Conservation (phyloP, 2,329 filamentous ascomycete genomes). For the Bipolaris zeicola region DNA sequence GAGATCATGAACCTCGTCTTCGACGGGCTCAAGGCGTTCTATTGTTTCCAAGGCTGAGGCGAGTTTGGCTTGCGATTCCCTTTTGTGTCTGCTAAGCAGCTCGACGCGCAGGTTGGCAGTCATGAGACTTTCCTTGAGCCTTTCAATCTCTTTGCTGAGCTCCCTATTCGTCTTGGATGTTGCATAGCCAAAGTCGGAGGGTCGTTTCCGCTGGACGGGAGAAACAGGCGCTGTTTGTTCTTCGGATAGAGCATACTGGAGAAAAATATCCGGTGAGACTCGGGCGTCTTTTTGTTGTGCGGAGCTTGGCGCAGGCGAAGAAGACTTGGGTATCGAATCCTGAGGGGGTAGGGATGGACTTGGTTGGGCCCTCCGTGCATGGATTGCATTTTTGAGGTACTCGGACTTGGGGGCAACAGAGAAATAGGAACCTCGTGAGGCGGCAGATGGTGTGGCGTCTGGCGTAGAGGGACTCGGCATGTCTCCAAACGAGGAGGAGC, state of each 20-base stretch:
- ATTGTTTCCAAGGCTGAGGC: conserved; percentile 33
- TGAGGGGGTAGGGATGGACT: conserved; percentile 21
- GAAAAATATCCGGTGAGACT: conserved; percentile 25
- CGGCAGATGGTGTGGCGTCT: conserved; percentile 15
- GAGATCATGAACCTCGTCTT: conserved; percentile 36
- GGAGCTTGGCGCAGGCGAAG: conserved; percentile 9
- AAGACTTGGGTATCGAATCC: conserved; percentile 11
- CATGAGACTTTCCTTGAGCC: conserved; percentile 35
- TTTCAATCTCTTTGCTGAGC: conserved; percentile 35
- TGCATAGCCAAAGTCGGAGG: conserved; percentile 30
- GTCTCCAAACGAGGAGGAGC: conserved; percentile 21
- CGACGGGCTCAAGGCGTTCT: conserved; percentile 34
- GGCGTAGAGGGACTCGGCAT: conserved; percentile 27
- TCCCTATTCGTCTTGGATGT: conserved; percentile 38
- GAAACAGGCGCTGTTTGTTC: conserved; percentile 39
- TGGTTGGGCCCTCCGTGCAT: conserved; percentile 37
- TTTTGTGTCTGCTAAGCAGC: conserved; percentile 39
- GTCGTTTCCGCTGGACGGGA: conserved; percentile 34
- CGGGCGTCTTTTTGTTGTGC: conserved; percentile 10
- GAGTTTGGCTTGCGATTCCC: conserved; percentile 33
- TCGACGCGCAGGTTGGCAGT: conserved; percentile 41
- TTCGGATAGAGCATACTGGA: conserved; percentile 39
- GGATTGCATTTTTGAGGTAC: conserved; percentile 40
- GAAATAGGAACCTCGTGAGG: conserved; percentile 20
- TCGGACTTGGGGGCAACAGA: conserved; percentile 42